Base-by-base conservation (phyloP, 2,329 filamentous ascomycete species). In the Sclerotinia spermophila region DNA sequence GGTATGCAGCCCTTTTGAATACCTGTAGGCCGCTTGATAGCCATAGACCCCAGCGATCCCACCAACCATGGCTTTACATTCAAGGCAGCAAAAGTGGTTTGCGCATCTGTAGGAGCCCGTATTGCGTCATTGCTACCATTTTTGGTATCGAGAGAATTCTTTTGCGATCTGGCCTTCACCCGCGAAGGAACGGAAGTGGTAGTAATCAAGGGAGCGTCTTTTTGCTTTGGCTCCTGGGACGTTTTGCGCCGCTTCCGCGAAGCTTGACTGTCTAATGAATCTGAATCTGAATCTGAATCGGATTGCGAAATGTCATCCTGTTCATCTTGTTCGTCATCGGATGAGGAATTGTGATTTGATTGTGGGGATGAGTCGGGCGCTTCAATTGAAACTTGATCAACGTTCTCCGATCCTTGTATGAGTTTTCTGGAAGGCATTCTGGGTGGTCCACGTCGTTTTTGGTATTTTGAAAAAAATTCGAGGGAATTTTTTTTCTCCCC, bases 1-100 rank as follows among this genome's bases (percentile, higher is more conserved):
- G 95, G 94, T 77, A 99, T 98, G 79, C 93, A 97, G 67, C 89
- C 90, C 77, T 92, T 93, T 77, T 99, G 96, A 83, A 99, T 98
- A 24, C 91, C 91, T 0, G 96, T 99, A 0, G 96, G 96, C 71
- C 90, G 86, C 78, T 88, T 92, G 79, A 99, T 97, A 42, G 94
- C 93, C 87, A 93, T 89, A 40, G 86, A 84, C 30, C 84, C 82
- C 42, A 99, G 84, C 1, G 95, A 95, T 72, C 90, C 88, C 2
- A 96, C 90, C 5, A 99, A 89, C 96, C 96, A 99, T 79, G 92
- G 93, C 51, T 89, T 86, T 59, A 97, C 89, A 66, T 87, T 84
- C 67, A 97, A 82, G 17, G 88, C 87, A 27, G 89, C 86, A 79
- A 97, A 97, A 13, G 86, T 91, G 27, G 86, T 83, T 78, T 88